A percentile compares a stretch with the other conserved stretches of the same genome.
Evolutionary conservation across 1,284 basidiomycete genomes (phyloP).

Genomic region (Cerrena zonata): DNA sequence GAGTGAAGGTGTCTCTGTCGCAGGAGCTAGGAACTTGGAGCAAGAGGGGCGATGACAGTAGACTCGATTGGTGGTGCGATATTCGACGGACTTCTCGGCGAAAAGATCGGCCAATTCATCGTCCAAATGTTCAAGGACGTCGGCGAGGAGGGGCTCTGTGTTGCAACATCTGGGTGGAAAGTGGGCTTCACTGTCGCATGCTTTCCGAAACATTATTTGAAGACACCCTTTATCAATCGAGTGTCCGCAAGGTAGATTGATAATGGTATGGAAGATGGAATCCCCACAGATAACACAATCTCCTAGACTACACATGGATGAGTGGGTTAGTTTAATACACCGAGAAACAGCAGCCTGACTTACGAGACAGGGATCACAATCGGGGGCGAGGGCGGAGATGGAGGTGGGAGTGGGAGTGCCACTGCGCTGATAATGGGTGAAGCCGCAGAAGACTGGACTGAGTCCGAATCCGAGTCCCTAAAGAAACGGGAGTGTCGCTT

Average conservation of each 20-base stretch:
- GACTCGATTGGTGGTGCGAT: slow-evolving; percentile 13
- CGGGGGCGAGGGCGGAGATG: background rate
- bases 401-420: too few species aligned
- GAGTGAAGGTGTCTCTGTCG: background rate
- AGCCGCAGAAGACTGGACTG: too few species aligned
- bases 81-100: slow-evolving; percentile 8
- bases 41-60: slow-evolving; percentile 16
- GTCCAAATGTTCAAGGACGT: slow-evolving; percentile 10
- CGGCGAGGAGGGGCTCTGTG: slow-evolving; percentile 9
- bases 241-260: slow-evolving; percentile 15
- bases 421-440: too few species aligned
- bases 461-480: too few species aligned
- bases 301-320: background rate
- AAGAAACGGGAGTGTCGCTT: too few species aligned
- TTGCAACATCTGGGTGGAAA: slow-evolving; percentile 20
- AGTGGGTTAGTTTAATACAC: background rate
- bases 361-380: background rate
- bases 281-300: slow-evolving; percentile 15
- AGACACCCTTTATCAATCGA: slow-evolving; percentile 14
- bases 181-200: slow-evolving; percentile 14
- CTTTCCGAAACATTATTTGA: slow-evolving; percentile 15
- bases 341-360: background rate
- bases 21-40: slow-evolving; percentile 14
- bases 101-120: background rate
- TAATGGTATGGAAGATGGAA: slow-evolving; percentile 5